Evolutionary conservation across 2,329 filamentous ascomycete genomes (phyloP).

Genomic region (Plectosphaerella sp.): DNA sequence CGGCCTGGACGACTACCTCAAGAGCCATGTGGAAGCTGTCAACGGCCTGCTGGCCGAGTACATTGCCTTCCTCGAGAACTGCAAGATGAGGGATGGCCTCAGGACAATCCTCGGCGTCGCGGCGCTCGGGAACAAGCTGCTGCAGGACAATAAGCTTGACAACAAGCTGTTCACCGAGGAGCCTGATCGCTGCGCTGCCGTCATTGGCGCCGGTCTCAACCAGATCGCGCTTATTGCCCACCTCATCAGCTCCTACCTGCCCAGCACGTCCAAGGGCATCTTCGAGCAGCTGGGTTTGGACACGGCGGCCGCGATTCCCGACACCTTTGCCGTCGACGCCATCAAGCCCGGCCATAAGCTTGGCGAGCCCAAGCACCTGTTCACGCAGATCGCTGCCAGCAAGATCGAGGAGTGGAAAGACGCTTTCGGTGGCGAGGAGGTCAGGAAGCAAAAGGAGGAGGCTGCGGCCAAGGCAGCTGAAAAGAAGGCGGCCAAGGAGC

Average conservation of each 20-base stretch:
- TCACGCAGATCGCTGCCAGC: conserved; percentile 75
- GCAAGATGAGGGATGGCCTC: conserved; percentile 66
- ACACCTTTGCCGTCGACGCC: conserved; percentile 57
- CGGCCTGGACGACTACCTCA: conserved; percentile 45
- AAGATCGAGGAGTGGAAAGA: conserved; percentile 82
- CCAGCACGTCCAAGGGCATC: conserved; percentile 70
- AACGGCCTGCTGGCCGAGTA: conserved; percentile 65
- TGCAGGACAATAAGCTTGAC: conserved; percentile 49
- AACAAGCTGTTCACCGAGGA: conserved; percentile 51
- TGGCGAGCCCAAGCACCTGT: conserved; percentile 73
- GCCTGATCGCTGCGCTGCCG: conserved; percentile 48
- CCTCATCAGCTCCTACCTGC: conserved; percentile 80
- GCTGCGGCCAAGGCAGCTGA: conserved; percentile 44
- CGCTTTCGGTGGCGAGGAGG: conserved; percentile 61
- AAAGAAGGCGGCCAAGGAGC: conserved; percentile 45
- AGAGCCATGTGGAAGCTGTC: conserved; percentile 55
- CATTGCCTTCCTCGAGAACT: conserved; percentile 62
- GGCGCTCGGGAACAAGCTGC: conserved; percentile 44
- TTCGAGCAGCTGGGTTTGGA: conserved; percentile 66
- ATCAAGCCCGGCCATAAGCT: conserved; percentile 75
- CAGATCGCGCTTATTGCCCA: conserved; percentile 77
- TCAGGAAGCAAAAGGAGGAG: conserved; percentile 65
- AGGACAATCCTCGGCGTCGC: conserved; percentile 64
- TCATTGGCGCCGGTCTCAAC: conserved; percentile 79
- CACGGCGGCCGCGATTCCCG: conserved; percentile 55